These are phyloP conservation scores for Choiromyces venosus DNA, from an alignment of 495 filamentous ascomycete genomes.

Conservation along the genomic window DNA sequence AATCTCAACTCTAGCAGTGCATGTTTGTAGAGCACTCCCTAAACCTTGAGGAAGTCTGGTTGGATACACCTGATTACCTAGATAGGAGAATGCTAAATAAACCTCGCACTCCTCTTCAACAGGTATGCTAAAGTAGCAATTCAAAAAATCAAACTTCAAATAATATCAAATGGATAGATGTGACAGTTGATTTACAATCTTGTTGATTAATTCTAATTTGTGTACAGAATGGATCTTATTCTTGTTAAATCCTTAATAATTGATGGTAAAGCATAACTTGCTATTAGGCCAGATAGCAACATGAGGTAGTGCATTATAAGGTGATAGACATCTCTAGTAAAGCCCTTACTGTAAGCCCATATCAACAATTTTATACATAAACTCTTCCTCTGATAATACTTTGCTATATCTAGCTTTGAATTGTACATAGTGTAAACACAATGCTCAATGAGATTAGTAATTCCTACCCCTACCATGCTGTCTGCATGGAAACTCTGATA, in stretches of 20 bases:
- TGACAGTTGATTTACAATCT: neutral
- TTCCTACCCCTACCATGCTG: neutral
- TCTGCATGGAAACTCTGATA: neutral
- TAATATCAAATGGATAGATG: neutral
- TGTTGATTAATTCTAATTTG: neutral
- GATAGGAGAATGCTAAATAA: neutral
- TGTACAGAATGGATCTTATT: neutral
- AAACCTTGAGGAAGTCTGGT: neutral
- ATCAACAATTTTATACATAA: neutral
- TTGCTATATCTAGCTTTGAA: neutral
- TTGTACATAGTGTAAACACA: neutral
- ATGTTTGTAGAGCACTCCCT: neutral
- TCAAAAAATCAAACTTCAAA: conserved; percentile 4
- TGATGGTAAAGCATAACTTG: neutral
- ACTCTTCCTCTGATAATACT: neutral
- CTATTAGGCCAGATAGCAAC: neutral
- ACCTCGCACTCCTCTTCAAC: conserved; percentile 4
- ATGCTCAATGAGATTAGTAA: conserved; percentile 3
- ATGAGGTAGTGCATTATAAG: neutral
- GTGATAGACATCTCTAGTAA: neutral
- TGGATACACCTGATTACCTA: neutral
- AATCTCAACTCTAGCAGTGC: neutral
- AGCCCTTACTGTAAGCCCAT: neutral
- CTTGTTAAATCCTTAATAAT: conserved; percentile 4
- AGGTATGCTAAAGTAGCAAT: neutral